Evolutionary conservation across 1,139 yeast genomes (phyloP).

Genomic region (Hansenula sp.): DNA sequence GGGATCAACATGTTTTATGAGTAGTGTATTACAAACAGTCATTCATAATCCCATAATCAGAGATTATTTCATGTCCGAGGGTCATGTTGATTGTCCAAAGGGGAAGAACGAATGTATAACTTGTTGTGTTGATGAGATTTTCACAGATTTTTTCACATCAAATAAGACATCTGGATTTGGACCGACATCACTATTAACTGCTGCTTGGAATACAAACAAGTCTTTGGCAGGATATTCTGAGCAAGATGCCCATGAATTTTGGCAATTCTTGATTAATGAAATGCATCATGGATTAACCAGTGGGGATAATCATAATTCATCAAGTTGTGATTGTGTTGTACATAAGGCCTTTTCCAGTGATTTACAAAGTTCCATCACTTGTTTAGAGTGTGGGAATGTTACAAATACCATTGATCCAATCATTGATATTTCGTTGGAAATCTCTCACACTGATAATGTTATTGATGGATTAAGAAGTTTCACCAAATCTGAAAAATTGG

Average conservation of each 20-base stretch:
- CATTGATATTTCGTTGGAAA: slow-evolving; percentile 83
- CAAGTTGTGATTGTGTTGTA: slow-evolving; percentile 66
- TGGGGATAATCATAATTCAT: slow-evolving; percentile 9
- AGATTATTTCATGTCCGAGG: slow-evolving; percentile 71
- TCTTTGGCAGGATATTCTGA: slow-evolving; percentile 92
- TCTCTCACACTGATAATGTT: slow-evolving; percentile 38
- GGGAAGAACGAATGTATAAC: slow-evolving; percentile 51
- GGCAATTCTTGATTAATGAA: slow-evolving; percentile 86
- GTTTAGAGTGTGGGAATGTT: slow-evolving; percentile 61
- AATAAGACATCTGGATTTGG: slow-evolving; percentile 59
- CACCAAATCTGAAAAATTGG: slow-evolving; percentile 74
- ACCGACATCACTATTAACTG: slow-evolving; percentile 63
- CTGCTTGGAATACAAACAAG: slow-evolving; percentile 82
- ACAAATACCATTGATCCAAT: slow-evolving; percentile 82
- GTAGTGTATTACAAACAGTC: slow-evolving; percentile 80
- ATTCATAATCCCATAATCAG: slow-evolving; percentile 86
- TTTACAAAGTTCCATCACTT: slow-evolving; percentile 68
- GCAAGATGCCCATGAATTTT: slow-evolving; percentile 97
- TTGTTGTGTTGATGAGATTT: slow-evolving; percentile 79
- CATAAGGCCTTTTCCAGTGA: slow-evolving; percentile 79
- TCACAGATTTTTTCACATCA: slow-evolving; percentile 43
- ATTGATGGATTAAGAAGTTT: slow-evolving; percentile 71
- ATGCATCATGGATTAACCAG: slow-evolving; percentile 51
- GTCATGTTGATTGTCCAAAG: slow-evolving; percentile 43
- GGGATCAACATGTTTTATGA: slow-evolving; percentile 97